phyloP scores from a whole-genome alignment of 352 stramenopile species.

The Phytopythium delawarense region DNA sequence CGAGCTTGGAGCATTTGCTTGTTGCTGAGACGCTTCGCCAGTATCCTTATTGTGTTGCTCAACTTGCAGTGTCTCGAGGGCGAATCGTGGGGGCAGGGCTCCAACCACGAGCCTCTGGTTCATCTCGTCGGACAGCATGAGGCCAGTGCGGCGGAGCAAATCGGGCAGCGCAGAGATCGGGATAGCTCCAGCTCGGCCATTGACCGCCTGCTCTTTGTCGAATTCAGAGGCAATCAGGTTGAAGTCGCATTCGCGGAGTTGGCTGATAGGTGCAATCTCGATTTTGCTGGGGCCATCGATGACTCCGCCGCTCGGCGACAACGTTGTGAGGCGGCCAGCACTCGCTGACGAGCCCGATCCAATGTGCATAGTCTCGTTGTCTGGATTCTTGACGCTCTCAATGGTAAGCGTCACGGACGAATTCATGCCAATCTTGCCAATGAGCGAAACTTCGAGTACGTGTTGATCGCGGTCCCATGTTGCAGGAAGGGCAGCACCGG shows the following conservation, averaged over 20 bases:
- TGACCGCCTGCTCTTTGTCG: slow-evolving; percentile 3
- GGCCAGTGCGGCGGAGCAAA: slow-evolving; percentile 27
- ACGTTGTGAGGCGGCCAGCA: slow-evolving; percentile 42
- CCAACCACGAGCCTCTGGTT: slow-evolving; percentile 32
- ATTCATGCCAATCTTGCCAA: slow-evolving; percentile 22
- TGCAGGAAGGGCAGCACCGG: slow-evolving; percentile 24
- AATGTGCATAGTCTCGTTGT: slow-evolving; percentile 30
- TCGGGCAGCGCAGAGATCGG: slow-evolving; percentile 26
- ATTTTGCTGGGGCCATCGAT: slow-evolving; percentile 57
- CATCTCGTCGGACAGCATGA: slow-evolving; percentile 30
- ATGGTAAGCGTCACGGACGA: slow-evolving; percentile 39
- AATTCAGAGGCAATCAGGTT: slow-evolving; percentile 17
- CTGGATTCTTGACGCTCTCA: slow-evolving; percentile 43
- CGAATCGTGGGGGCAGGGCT: neutral
- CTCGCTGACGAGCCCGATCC: slow-evolving; percentile 4
- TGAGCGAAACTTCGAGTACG: slow-evolving; percentile 46
- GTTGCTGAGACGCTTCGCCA: neutral
- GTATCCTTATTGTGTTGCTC: neutral
- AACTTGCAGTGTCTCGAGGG: slow-evolving; percentile 12
- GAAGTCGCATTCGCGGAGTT: slow-evolving; percentile 59
- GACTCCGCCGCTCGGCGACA: slow-evolving; percentile 40
- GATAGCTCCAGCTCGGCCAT: slow-evolving; percentile 5
- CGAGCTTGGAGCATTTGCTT: neutral
- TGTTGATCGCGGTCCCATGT: slow-evolving; percentile 47
- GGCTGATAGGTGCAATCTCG: slow-evolving; percentile 59